Evolutionary conservation across 208 protist genomes (phyloP), one percentile per base, ranked within the genome.

Genomic region (Angomonas ambiguus): DNA sequence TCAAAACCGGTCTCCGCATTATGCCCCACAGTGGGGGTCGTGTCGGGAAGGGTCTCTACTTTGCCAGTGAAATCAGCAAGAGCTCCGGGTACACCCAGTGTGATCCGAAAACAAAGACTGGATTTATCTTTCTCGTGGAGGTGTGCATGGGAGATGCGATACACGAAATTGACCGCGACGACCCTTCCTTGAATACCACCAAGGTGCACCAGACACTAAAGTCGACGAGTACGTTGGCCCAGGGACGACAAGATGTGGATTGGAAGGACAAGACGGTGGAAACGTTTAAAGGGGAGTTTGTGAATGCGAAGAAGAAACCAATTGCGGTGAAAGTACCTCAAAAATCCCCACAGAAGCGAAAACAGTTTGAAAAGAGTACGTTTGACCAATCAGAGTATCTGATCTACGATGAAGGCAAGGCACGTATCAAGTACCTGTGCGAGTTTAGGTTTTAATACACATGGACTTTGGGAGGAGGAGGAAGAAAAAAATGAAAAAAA

Each of bases 41-140:
- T 28, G 61, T 74, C 2, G 69, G 69, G 28, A 48, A 56, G 0
- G 69, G 69, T 18, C 62, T 74, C 18, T 74, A 74, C 69, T 74
- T 74, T 64, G 69, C 69, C 24, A 74, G 69, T 38, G 69, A 74
- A 42, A 74, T 67, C 51, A 63, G 61, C 69, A 74, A 74, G 61
- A 74, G 69, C 53, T 63, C 53, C 34, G 51, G 30, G 38, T 74
- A 74, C 62, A 33, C 42, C 18, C 53, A 56, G 24, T 42, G 20
- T 13, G 31, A 65, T 31, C 30, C 35, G 2, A 67, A 74, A 16
- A 67, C 60, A 1, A 24, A 24, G 10, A 24, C 20, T 4, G 69
- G 69, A 30, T 62, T 55, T 49, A 67, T 74, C 61, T 74, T 74
- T 45, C 57, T 74, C 1, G 69, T 74, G 16, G 69, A 74, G 56